A percentile compares a stretch with the other conserved stretches of the same genome.
Evolutionary conservation across 257 asterid genomes (phyloP).

Genomic region (Forsythia suspensa): DNA sequence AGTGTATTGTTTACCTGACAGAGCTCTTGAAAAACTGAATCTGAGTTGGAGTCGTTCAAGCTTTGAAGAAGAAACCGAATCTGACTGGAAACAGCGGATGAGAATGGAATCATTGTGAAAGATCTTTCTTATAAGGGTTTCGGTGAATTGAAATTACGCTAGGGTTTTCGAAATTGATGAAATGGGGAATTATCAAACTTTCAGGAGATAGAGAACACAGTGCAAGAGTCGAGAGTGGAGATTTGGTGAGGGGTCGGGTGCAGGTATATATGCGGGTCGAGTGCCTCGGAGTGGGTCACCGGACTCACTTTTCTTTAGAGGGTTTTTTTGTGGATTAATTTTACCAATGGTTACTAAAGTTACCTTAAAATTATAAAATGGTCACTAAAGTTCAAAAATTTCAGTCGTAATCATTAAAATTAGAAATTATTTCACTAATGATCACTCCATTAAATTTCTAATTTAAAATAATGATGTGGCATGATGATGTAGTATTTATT

Average conservation of each 20-base stretch:
- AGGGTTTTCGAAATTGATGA: neutral
- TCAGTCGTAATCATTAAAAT: too few species aligned
- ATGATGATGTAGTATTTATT: too few species aligned
- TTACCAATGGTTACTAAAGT: too few species aligned
- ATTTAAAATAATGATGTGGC: too few species aligned
- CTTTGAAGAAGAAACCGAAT: constrained; percentile 73
- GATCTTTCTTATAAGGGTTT: constrained; percentile 15
- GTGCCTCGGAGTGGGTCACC: neutral
- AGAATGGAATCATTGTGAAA: constrained; percentile 59
- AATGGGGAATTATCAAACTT: neutral
- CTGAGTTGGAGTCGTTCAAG: constrained; percentile 76
- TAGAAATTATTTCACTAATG: too few species aligned
- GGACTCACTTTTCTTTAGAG: neutral
- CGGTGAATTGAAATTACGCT: neutral
- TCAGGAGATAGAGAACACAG: neutral
- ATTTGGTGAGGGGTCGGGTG: neutral
- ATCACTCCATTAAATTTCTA: too few species aligned
- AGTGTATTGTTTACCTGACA: constrained; percentile 50
- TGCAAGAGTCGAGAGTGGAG: neutral
- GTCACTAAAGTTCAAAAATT: too few species aligned
- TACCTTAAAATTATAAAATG: too few species aligned
- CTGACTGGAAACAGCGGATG: constrained; percentile 58
- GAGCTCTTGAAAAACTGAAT: constrained; percentile 68
- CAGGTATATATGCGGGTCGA: neutral
- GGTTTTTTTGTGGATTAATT: too few species aligned